Evolutionary conservation across 306 rosid genomes (phyloP), one percentile per base, ranked within the genome.

Genomic region (Ceratonia siliqua): DNA sequence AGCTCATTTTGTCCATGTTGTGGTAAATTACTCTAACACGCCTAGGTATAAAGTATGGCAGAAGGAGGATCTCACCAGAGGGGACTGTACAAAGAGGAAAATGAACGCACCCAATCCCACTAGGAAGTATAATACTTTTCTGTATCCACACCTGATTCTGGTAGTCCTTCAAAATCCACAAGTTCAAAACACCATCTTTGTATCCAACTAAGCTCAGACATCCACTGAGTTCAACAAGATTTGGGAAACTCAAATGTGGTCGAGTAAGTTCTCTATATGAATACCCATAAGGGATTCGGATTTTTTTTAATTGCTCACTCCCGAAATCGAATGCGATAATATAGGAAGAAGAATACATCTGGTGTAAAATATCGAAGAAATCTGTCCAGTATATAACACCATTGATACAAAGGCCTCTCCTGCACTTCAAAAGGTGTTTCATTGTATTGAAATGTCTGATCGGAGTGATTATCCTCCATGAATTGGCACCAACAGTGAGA

Each of bases 201-300:
- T 43, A 43, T 14, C 56, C 72, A 46, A 46, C 18, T 17, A 67
- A 67, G 8, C 41, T 67, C 72, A 67, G 9, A 21, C 57, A 15
- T 1, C 72, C 72, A 67, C 42, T 11, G 0, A 67, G 24, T 6
- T 67, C 72, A 45, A 46, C 57, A 67, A 67, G 71, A 67, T 67
- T 27, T 5, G 55, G 72, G 27, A 25, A 15, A 2, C 22, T 7
- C 35, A 65, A 42, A 43, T 65, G 10, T 2, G 71, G 54, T 42
- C 2, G 5, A 0, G 3, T 0, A 21, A 0, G 0, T 1, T 43
- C 15, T 43, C 3, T 65, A 5, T 24, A 41, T 13, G 3, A 3
- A 65, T 42, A 24, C 21, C 24, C 28, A 9, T 7, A 12, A 68
- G 73, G 73, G 43, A 68, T 11, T 3, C 20, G 22, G 2, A 68